Evolutionary conservation across 768 basidiomycete genomes (phyloP).

Genomic region (Botryobasidium botryosum): DNA sequence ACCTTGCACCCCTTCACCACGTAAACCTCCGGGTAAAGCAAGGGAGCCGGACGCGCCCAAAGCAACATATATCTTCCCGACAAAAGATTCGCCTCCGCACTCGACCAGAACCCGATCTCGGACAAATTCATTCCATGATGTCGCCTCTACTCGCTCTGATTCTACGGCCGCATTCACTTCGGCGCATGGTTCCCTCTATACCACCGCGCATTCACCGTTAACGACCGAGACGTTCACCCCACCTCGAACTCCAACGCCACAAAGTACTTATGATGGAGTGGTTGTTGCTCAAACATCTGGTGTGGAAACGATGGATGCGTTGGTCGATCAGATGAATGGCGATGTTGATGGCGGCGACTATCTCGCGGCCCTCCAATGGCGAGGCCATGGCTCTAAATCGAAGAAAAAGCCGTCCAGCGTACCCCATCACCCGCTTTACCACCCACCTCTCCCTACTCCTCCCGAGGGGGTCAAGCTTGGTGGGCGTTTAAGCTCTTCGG

Average conservation of each 20-base stretch:
- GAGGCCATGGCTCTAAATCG: too few species aligned
- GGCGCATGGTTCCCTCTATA: neutral
- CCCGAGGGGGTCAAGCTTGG: too few species aligned
- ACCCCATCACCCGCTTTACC: slow-evolving; percentile 57
- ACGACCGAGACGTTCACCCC: slow-evolving; percentile 2
- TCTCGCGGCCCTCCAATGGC: slow-evolving; percentile 36
- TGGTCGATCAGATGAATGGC: slow-evolving; percentile 82
- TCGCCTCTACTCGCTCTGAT: neutral
- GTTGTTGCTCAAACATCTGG: slow-evolving; percentile 65
- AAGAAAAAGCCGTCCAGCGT: too few species aligned
- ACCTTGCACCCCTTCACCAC: too few species aligned
- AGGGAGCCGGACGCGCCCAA: neutral
- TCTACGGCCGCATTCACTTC: neutral
- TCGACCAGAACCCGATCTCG: too few species aligned
- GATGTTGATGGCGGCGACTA: slow-evolving; percentile 2
- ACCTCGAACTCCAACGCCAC: slow-evolving; percentile 4
- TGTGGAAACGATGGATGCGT: slow-evolving; percentile 74
- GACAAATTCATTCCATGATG: too few species aligned
- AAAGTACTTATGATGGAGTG: slow-evolving; percentile 24
- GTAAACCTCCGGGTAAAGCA: too few species aligned
- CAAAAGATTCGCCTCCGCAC: neutral
- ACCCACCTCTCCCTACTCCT: slow-evolving; percentile 68
- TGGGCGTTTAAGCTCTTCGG: too few species aligned
- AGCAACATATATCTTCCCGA: neutral
- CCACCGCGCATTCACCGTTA: slow-evolving; percentile 5